Evolutionary conservation across 108 stramenopile genomes (phyloP).

Genomic region (Mediolabrus comicus): DNA sequence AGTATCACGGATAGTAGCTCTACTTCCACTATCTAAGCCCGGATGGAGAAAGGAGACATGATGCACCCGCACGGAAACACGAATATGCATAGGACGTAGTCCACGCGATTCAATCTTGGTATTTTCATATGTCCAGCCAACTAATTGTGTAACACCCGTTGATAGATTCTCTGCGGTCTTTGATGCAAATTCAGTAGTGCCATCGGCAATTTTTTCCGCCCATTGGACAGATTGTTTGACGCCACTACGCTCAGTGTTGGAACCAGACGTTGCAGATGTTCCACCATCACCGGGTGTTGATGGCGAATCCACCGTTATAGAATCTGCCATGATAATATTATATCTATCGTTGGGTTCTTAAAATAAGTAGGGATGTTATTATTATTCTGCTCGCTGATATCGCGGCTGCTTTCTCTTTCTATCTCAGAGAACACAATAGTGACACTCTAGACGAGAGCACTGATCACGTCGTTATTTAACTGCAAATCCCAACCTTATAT

Average conservation of each 20-base stretch:
- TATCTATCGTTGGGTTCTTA: too few relatives aligned
- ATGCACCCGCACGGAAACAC: constrained; percentile 42
- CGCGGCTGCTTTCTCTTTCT: too few relatives aligned
- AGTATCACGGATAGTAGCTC: constrained; percentile 2
- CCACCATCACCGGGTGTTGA: neutral
- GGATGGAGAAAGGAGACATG: constrained; percentile 45
- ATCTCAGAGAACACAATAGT: too few relatives aligned
- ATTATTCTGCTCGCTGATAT: too few relatives aligned
- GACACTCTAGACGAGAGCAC: too few relatives aligned
- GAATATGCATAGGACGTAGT: constrained; percentile 43
- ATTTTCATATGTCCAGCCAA: constrained; percentile 6
- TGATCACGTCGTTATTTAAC: too few relatives aligned
- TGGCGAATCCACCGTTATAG: neutral
- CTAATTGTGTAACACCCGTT: constrained; percentile 5
- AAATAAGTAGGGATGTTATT: too few relatives aligned
- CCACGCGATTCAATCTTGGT: neutral
- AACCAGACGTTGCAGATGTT: neutral
- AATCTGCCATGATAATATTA: neutral
- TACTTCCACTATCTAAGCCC: constrained; percentile 27
- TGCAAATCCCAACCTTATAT: too few relatives aligned
- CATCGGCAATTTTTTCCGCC: neutral
- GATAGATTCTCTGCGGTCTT: neutral
- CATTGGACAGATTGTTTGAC: neutral
- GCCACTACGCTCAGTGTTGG: too few relatives aligned
- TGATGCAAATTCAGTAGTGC: neutral